phyloP scores from a whole-genome alignment of 305 asterid genomes.

The Fraxinus latifolia region DNA sequence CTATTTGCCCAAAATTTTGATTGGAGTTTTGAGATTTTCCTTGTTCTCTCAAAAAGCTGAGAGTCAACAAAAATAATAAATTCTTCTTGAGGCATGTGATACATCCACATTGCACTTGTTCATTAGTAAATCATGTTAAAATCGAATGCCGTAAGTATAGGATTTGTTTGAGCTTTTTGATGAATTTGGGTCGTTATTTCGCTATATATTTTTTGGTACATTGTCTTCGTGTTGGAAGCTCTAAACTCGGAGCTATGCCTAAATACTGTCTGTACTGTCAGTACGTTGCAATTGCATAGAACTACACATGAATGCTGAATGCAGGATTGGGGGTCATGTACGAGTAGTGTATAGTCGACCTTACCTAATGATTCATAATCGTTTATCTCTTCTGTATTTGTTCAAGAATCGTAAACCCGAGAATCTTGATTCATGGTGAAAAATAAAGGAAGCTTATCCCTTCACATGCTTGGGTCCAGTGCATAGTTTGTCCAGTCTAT shows the following conservation, averaged over 20 bases:
- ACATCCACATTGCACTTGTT: slow-evolving; percentile 22
- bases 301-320: background rate
- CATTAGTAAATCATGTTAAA: slow-evolving; percentile 11
- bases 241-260: background rate
- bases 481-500: slow-evolving; percentile 22
- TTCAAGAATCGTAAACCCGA: background rate
- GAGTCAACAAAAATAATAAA: slow-evolving; percentile 12
- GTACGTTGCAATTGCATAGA: background rate
- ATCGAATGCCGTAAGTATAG: slow-evolving; percentile 2
- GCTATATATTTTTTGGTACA: background rate
- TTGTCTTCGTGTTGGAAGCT: background rate
- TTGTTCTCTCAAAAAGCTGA: slow-evolving; percentile 17
- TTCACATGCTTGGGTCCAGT: slow-evolving; percentile 24
- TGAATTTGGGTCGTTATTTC: background rate
- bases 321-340: background rate
- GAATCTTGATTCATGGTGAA: slow-evolving; percentile 13
- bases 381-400: background rate
- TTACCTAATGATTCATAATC: background rate
- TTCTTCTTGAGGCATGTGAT: slow-evolving; percentile 30
- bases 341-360: background rate
- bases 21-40: slow-evolving; percentile 23
- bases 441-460: slow-evolving; percentile 13
- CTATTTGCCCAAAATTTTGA: slow-evolving; percentile 17
- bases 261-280: background rate
- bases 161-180: slow-evolving; percentile 17